Percentiles rank a stretch among this genome's conserved stretches.
These are phyloP conservation scores for Pythium grandisporangium DNA, from an alignment of 352 stramenopile genomes.

Conservation along the genomic window DNA sequence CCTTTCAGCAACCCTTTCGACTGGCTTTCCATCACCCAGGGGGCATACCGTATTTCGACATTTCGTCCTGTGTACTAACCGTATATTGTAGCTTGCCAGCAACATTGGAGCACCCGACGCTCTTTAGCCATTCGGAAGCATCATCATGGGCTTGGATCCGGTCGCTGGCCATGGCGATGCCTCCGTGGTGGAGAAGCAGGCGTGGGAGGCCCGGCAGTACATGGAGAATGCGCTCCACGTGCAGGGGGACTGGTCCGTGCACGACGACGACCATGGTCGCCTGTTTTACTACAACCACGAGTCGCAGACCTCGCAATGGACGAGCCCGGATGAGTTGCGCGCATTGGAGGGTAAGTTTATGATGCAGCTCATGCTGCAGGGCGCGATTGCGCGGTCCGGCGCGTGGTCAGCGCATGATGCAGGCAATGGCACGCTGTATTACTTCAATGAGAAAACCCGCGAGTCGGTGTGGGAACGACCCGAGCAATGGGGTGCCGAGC, in stretches of 20 bases:
- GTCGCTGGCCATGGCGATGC: too few relatives aligned
- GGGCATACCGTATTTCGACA: too few relatives aligned
- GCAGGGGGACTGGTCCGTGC: slow-evolving; percentile 53
- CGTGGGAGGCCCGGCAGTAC: too few relatives aligned
- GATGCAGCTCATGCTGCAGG: slow-evolving; percentile 80
- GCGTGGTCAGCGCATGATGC: slow-evolving; percentile 66
- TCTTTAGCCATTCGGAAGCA: too few relatives aligned
- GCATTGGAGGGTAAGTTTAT: slow-evolving; percentile 60
- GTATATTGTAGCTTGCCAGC: too few relatives aligned
- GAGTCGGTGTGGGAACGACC: slow-evolving; percentile 66
- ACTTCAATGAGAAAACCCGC: slow-evolving; percentile 67
- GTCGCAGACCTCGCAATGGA: slow-evolving; percentile 44
- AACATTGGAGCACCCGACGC: too few relatives aligned
- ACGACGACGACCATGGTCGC: slow-evolving; percentile 59
- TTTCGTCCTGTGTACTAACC: too few relatives aligned
- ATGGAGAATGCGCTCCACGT: slow-evolving; percentile 39
- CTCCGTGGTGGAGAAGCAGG: too few relatives aligned
- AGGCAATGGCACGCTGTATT: slow-evolving; percentile 67
- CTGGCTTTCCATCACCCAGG: too few relatives aligned
- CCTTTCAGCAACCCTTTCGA: too few relatives aligned
- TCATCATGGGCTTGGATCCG: too few relatives aligned
- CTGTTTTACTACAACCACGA: slow-evolving; percentile 73
- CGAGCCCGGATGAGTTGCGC: slow-evolving; percentile 31
- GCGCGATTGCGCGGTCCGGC: slow-evolving; percentile 50
- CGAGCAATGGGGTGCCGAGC: slow-evolving; percentile 35